Percentiles rank a stretch among this genome's conserved stretches.
These are phyloP conservation scores for Vigna mungo DNA, from an alignment of 306 rosid species.

Conservation along the genomic window DNA sequence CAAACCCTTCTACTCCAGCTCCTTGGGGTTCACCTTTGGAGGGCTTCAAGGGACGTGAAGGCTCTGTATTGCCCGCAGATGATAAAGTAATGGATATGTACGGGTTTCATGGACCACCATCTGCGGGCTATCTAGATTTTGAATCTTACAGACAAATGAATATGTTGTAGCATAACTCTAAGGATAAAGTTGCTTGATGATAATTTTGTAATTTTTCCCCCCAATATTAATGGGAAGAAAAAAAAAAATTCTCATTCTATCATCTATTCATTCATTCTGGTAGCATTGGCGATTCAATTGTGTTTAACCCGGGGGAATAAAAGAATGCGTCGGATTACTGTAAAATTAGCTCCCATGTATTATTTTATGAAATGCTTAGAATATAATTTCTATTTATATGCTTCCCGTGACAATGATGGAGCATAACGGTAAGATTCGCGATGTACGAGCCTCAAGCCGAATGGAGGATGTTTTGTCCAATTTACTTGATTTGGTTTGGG, in stretches of 20 bases:
- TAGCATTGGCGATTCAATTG: slow-evolving; percentile 28
- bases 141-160: slow-evolving; percentile 87
- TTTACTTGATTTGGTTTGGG: not conserved
- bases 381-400: slow-evolving; percentile 8
- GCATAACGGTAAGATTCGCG: not conserved
- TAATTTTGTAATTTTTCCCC: slow-evolving; percentile 38
- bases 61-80: slow-evolving; percentile 65
- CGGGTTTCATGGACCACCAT: slow-evolving; percentile 67
- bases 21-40: slow-evolving; percentile 82
- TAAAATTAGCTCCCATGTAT: slow-evolving; percentile 27
- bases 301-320: slow-evolving; percentile 36
- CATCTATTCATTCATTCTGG: slow-evolving; percentile 41
- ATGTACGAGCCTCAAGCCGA: not conserved
- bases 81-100: slow-evolving; percentile 77
- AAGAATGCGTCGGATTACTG: slow-evolving; percentile 36
- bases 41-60: slow-evolving; percentile 86
- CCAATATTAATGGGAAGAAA: slow-evolving; percentile 49
- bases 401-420: not conserved
- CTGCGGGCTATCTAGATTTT: slow-evolving; percentile 64
- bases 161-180: slow-evolving; percentile 56
- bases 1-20: slow-evolving; percentile 75
- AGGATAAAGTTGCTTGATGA: slow-evolving; percentile 34
- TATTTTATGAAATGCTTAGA: slow-evolving; percentile 20
- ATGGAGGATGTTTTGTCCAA: not conserved
- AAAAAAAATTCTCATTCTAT: slow-evolving; percentile 34